Evolutionary conservation across 2,329 filamentous ascomycete genomes (phyloP), one percentile per base, ranked within the genome.

Genomic region (Ascomycota sp.): DNA sequence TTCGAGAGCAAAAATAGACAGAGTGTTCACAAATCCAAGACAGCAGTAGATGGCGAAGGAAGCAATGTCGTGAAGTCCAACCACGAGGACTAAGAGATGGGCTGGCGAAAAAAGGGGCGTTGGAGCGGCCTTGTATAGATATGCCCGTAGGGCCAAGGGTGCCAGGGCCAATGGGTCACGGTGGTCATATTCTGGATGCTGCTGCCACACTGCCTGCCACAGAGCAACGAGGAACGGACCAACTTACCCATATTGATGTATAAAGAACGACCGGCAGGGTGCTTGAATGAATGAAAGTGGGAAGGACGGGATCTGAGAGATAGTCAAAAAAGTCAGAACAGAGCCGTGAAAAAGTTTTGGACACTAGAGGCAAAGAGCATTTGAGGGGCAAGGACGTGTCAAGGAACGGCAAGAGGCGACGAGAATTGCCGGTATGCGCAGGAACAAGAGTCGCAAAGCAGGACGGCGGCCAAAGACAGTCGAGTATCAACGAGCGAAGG

Each of bases 21-120:
- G 20, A 23, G 26, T 12, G 12, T 25, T 29, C 34, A 36, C 37
- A 38, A 44, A 52, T 47, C 57, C 52, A 59, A 60, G 47, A 60
- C 58, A 54, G 42, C 40, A 7, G 51, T 59, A 61, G 46, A 61
- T 59, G 47, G 41, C 41, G 41, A 35, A 32, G n/a, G 39, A 56
- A 53, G 48, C 50, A 47, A 52, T 46, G 45, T 42, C 40, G 41
- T 35, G 38, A 36, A 50, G 48, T 51, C 36, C 45, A 39, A 38
- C 34, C 30, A 36, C 41, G 41, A n/a, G n/a, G n/a, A n/a, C n/a
- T n/a, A n/a, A n/a, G n/a, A n/a, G n/a, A n/a, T n/a, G n/a, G n/a
- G n/a, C n/a, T n/a, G n/a, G n/a, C n/a, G n/a, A n/a, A n/a, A n/a
- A n/a, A n/a, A n/a, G n/a, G n/a, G n/a, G n/a, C n/a, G n/a, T n/a